Evolutionary conservation across 139 green algal genomes (phyloP).

Genomic region (Pseudopediastrum boryanum): DNA sequence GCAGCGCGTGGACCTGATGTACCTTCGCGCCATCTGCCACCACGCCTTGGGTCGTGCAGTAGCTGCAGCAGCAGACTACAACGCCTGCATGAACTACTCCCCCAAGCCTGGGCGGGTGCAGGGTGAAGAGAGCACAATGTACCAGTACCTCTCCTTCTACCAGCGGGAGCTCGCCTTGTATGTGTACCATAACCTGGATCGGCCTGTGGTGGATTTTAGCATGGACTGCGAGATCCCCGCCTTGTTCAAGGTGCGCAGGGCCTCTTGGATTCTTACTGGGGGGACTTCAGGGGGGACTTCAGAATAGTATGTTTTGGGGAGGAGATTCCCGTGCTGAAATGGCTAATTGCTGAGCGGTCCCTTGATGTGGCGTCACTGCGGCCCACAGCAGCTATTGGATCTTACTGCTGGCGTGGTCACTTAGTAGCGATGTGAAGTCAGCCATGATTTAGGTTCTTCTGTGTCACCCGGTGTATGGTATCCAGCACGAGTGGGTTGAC

Average conservation of each 20-base stretch:
- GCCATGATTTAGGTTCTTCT: too few relatives aligned
- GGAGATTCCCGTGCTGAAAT: too few relatives aligned
- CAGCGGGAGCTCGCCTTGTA: conserved; percentile 80
- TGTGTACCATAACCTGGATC: conserved; percentile 63
- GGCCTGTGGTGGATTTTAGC: conserved; percentile 58
- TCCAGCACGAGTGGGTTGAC: too few relatives aligned
- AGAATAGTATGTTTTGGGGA: too few relatives aligned
- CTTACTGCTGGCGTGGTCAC: too few relatives aligned
- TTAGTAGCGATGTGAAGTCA: too few relatives aligned
- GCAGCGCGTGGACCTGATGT: conserved; percentile 66
- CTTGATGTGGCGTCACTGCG: too few relatives aligned
- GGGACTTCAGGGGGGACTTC: neutral
- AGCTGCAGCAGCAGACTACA: conserved; percentile 49
- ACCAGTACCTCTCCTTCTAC: conserved; percentile 81
- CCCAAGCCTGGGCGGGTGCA: too few relatives aligned
- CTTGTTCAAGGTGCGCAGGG: conserved; percentile 80
- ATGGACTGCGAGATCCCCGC: conserved; percentile 74
- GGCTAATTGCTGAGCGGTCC: too few relatives aligned
- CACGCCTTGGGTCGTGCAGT: conserved; percentile 42
- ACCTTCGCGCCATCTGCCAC: conserved; percentile 61
- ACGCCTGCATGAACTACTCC: conserved; percentile 39
- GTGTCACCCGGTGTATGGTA: too few relatives aligned
- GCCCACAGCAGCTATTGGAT: too few relatives aligned
- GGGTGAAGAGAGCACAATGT: conserved; percentile 53
- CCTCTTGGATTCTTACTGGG: neutral